Percentiles rank a stretch among this genome's conserved stretches.
These are phyloP conservation scores for Mesostigma viride DNA, from an alignment of 139 green algal genomes.

Conservation along the genomic window DNA sequence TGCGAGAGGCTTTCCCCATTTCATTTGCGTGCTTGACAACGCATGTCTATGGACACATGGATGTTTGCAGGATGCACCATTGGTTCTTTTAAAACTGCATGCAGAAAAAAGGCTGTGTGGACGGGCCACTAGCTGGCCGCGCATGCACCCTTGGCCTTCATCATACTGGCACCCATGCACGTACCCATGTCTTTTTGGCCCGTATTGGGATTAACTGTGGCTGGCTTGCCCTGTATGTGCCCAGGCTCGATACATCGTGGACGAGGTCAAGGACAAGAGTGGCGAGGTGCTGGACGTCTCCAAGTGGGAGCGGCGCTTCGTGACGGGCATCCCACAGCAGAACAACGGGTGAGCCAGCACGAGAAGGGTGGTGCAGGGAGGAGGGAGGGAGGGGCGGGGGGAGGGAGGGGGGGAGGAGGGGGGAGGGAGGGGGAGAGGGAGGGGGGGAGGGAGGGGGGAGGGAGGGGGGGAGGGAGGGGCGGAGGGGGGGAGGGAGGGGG, in stretches of 20 bases:
- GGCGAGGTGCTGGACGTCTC: slow-evolving; percentile 19
- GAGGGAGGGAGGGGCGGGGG: too few relatives aligned
- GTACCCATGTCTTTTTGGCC: background rate
- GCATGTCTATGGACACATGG: too few relatives aligned
- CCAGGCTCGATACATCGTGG: slow-evolving; percentile 26
- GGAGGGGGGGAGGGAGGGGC: too few relatives aligned
- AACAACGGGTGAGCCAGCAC: slow-evolving; percentile 30
- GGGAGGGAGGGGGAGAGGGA: too few relatives aligned
- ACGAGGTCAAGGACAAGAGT: slow-evolving; percentile 36
- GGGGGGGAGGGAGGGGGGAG: too few relatives aligned
- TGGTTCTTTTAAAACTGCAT: slow-evolving; percentile 1
- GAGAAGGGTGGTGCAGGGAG: too few relatives aligned
- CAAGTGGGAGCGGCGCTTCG: slow-evolving; percentile 16
- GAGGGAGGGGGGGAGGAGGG: too few relatives aligned
- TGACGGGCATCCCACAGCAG: slow-evolving; percentile 31
- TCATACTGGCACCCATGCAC: background rate
- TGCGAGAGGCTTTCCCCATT: too few relatives aligned
- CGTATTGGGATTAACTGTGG: background rate
- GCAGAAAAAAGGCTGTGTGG: background rate
- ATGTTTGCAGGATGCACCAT: too few relatives aligned
- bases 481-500: too few relatives aligned
- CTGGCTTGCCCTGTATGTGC: background rate
- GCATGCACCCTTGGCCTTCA: background rate
- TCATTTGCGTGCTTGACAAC: too few relatives aligned
- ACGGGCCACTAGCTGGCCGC: background rate